Conservation (phyloP, 805 yeast species). For the Candida hispaniensis region DNA sequence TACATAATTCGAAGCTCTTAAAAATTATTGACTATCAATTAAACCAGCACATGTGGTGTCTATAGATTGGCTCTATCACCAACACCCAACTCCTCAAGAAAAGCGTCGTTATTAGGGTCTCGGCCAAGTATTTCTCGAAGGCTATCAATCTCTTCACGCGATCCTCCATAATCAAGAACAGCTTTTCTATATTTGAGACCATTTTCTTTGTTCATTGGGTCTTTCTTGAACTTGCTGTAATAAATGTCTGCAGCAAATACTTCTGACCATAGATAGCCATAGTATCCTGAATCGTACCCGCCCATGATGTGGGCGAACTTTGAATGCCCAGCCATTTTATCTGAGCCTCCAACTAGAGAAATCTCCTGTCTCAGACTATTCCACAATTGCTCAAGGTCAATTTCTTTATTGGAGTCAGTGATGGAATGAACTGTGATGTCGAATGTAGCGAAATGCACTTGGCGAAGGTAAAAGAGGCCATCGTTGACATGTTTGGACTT, state of each 20-base stretch:
- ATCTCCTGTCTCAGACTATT: constrained; percentile 54
- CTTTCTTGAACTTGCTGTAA: constrained; percentile 52
- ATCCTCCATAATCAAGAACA: constrained; percentile 62
- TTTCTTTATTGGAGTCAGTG: constrained; percentile 20
- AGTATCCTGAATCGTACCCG: constrained; percentile 79
- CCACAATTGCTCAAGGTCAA: constrained; percentile 52
- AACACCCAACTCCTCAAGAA: constrained; percentile 31
- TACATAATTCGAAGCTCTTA: neutral
- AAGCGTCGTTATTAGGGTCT: constrained; percentile 62
- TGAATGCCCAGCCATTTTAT: constrained; percentile 53
- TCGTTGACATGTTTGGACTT: constrained; percentile 66
- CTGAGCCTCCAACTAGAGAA: constrained; percentile 43
- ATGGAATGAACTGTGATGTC: constrained; percentile 58
- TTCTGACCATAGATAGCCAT: constrained; percentile 77
- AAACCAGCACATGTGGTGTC: neutral
- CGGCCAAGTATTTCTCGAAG: constrained; percentile 62
- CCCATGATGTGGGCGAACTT: constrained; percentile 73
- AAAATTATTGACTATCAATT: neutral
- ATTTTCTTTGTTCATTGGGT: constrained; percentile 51
- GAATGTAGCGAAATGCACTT: constrained; percentile 66
- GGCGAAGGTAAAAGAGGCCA: constrained; percentile 61
- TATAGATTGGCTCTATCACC: constrained; percentile 1
- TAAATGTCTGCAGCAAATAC: constrained; percentile 80
- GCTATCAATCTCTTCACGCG: constrained; percentile 55
- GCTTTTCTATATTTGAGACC: constrained; percentile 64